Evolutionary conservation across 495 filamentous ascomycete genomes (phyloP).

Genomic region (Penicillium bialowiezense): DNA sequence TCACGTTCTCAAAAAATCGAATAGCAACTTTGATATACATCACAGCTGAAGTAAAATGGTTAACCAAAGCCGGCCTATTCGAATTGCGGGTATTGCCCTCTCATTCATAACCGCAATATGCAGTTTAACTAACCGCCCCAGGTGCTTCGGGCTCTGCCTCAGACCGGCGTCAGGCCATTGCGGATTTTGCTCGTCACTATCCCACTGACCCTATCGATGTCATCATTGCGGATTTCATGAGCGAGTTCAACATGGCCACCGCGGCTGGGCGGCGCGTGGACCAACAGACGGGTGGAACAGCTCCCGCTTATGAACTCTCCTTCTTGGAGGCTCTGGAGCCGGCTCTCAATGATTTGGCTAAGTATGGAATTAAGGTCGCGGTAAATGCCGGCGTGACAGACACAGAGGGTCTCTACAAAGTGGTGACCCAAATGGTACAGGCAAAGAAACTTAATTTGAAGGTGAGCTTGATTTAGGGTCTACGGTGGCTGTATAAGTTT

Average conservation of each 20-base stretch:
- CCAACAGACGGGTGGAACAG: constrained; percentile 6
- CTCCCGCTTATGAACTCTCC: constrained; percentile 47
- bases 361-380: constrained; percentile 52
- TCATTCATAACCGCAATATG: background rate
- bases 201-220: constrained; percentile 51
- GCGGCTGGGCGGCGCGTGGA: constrained; percentile 42
- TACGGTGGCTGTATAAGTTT: background rate
- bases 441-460: constrained; percentile 44
- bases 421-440: constrained; percentile 42
- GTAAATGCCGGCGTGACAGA: constrained; percentile 59
- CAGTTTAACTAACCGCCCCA: constrained; percentile 6
- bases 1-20: background rate
- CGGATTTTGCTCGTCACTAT: constrained; percentile 45
- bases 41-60: constrained; percentile 9
- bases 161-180: constrained; percentile 55
- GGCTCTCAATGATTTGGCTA: constrained; percentile 48
- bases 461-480: constrained; percentile 10
- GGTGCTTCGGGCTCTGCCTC: constrained; percentile 53
- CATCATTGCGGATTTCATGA: constrained; percentile 58
- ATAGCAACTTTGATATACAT: background rate
- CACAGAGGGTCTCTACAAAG: constrained; percentile 45
- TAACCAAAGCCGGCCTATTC: constrained; percentile 20
- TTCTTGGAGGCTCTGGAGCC: constrained; percentile 54
- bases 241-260: constrained; percentile 53
- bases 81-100: constrained; percentile 17